These are phyloP conservation scores for Syzygium aromaticum DNA, from an alignment of 345 rosid species.

Conservation along the genomic window DNA sequence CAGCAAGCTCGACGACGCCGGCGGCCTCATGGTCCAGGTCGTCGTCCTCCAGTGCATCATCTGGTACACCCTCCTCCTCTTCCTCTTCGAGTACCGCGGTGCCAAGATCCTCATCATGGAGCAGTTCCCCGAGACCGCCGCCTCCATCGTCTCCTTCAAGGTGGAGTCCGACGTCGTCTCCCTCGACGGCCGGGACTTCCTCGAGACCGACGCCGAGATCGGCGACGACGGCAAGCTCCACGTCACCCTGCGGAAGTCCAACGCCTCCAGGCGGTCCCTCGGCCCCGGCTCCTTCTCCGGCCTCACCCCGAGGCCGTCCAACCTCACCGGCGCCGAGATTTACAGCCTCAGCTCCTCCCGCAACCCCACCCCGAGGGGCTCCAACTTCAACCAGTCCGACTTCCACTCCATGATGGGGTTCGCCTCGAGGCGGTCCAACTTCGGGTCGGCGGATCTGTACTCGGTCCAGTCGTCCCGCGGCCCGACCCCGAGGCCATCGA, in stretches of 20 bases:
- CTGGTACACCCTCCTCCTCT: conserved; percentile 91
- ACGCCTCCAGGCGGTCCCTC: conserved; percentile 66
- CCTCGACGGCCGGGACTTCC: conserved; percentile 69
- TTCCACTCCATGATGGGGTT: conserved; percentile 80
- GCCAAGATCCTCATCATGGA: conserved; percentile 81
- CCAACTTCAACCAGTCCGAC: conserved; percentile 83
- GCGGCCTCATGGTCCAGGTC: conserved; percentile 88
- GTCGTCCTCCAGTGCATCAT: conserved; percentile 94
- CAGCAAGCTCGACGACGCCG: conserved; percentile 21
- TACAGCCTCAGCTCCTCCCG: conserved; percentile 79
- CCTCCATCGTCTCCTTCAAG: conserved; percentile 81
- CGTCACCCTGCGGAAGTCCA: conserved; percentile 79
- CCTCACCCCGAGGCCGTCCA: conserved; percentile 82
- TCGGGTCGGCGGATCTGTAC: conserved; percentile 72
- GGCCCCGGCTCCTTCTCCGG: conserved; percentile 41
- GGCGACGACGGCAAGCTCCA: conserved; percentile 89
- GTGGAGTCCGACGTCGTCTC: conserved; percentile 93
- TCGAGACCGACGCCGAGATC: conserved; percentile 82
- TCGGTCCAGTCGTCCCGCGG: conserved; percentile 92
- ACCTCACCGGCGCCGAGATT: conserved; percentile 91
- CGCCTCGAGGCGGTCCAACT: conserved; percentile 35
- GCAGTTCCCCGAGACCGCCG: conserved; percentile 95
- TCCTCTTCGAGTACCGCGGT: conserved; percentile 84
- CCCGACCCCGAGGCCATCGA: conserved; percentile 77
- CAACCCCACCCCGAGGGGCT: conserved; percentile 83